Base-by-base conservation (phyloP, 176 grass and related monocot species). In the Eleusine indica region DNA sequence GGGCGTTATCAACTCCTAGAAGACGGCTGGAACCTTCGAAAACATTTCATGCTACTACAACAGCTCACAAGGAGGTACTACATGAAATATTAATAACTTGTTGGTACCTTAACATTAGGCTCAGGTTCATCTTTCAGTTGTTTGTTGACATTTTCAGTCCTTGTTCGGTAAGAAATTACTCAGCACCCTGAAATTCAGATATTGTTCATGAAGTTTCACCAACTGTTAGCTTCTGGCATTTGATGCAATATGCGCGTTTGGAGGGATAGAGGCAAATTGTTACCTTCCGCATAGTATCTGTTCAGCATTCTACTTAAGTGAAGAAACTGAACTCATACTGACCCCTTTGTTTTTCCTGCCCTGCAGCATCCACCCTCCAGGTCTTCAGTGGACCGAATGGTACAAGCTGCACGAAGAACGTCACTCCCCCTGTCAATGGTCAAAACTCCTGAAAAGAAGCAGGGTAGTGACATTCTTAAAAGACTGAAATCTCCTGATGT, bases 401-500 rank as follows among this genome's bases (percentile, higher is more conserved):
- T 6, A 18, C 88, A 81, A 62, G 29, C 90, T 28, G 46, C 74
- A 76, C 47, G 90, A 68, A 82, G 92, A 80, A 82, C 75, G 67
- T 95, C 92, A 77, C 88, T 88, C 18, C 91, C 89, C 35, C 46
- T 91, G 15, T 30, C 53, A 28, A 76, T 77, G 76, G 74, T 82
- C 29, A 83, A 58, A 82, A 79, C 81, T 73, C 57, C 71, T 84
- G 83, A 87, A 54, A 87, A 63, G 19, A 43, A 28, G 21, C 65
- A 80, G 14, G 40, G 61, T 17, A 18, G 62, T 1, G 44, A 81
- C 82, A 85, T 93, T 72, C 68, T 95, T 38, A 71, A 53, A 18
- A 83, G 41, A 52, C 18, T 93, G 68, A 89, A 90, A 74, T 98
- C 95, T 57, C 95, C 92, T 71, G 92, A 95, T 46, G 76, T 98